phyloP scores from a whole-genome alignment of 1,284 basidiomycete genomes.

The Ceratobasidium sp. region DNA sequence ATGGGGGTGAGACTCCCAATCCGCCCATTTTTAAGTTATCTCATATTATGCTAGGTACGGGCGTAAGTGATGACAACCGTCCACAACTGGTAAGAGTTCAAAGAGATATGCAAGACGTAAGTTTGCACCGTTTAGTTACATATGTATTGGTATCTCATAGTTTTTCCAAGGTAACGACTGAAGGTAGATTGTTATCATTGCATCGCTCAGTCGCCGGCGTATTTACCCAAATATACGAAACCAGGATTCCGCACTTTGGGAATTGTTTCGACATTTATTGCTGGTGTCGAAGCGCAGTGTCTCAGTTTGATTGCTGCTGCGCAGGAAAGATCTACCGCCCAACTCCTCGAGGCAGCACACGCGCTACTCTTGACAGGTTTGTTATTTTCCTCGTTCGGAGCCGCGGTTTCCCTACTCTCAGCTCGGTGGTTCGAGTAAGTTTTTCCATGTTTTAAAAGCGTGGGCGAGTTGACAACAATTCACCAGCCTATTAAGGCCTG shows the following conservation, averaged over 20 bases:
- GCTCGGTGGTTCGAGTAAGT: constrained; percentile 36
- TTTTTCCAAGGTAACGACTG: constrained; percentile 4
- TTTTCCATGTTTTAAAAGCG: background rate
- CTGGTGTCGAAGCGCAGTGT: constrained; percentile 28
- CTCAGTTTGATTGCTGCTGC: constrained; percentile 1
- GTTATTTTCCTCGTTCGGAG: constrained; percentile 22
- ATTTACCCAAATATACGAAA: no score
- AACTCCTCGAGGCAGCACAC: constrained; percentile 5
- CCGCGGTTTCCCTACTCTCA: constrained; percentile 7
- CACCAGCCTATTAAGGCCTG: constrained; percentile 1
- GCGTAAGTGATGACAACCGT: background rate
- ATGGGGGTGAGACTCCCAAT: no score
- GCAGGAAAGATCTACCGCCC: background rate
- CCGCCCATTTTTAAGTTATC: background rate
- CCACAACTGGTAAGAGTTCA: constrained; percentile 5
- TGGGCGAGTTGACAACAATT: background rate
- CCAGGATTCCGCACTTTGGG: constrained; percentile 28
- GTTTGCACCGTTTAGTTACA: background rate
- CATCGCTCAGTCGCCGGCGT: no score
- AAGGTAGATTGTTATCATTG: no score
- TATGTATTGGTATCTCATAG: background rate
- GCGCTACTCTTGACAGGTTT: constrained; percentile 29
- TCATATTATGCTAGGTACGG: background rate
- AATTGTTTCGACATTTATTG: constrained; percentile 33
- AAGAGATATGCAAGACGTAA: constrained; percentile 26